Evolutionary conservation across 495 filamentous ascomycete genomes (phyloP).

Genomic region (Penicillium robsamsonii): DNA sequence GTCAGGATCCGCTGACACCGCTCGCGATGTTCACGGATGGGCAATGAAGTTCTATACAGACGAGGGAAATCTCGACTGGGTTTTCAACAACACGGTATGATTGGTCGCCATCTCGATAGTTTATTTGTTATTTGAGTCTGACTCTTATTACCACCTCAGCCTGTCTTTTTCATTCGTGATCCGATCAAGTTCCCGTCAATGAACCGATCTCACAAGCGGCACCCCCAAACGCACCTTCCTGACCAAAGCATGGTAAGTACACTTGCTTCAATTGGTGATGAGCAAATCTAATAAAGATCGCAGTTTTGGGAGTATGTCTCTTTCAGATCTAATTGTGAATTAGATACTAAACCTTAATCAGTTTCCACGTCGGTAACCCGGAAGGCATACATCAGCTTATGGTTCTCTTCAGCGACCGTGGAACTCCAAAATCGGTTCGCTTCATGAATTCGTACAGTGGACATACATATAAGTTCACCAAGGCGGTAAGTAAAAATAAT

Average conservation of each 20-base stretch:
- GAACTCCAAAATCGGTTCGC: slow-evolving; percentile 58
- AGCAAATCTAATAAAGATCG: not conserved
- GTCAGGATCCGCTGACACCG: slow-evolving; percentile 62
- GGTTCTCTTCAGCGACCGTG: slow-evolving; percentile 64
- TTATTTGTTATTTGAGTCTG: too few species aligned
- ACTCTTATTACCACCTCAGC: slow-evolving; percentile 12
- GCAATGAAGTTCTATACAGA: slow-evolving; percentile 75
- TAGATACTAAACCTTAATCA: slow-evolving; percentile 21
- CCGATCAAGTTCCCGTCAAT: slow-evolving; percentile 56
- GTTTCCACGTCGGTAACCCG: slow-evolving; percentile 59
- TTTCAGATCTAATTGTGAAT: slow-evolving; percentile 25
- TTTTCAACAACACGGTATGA: slow-evolving; percentile 33
- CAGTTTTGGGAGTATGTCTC: slow-evolving; percentile 52
- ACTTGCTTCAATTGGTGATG: not conserved
- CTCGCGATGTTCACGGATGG: slow-evolving; percentile 66
- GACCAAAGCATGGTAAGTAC: slow-evolving; percentile 50
- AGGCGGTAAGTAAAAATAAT: slow-evolving; percentile 40
- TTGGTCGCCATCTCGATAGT: too few species aligned
- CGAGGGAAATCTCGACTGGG: slow-evolving; percentile 70
- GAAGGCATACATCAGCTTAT: slow-evolving; percentile 64
- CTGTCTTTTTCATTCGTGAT: slow-evolving; percentile 55
- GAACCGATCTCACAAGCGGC: slow-evolving; percentile 51
- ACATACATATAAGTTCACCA: slow-evolving; percentile 67
- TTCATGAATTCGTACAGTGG: slow-evolving; percentile 64
- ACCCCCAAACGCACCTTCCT: slow-evolving; percentile 45